Conservation (phyloP, 2,329 filamentous ascomycete genomes). For the Juglanconis oblonga region DNA sequence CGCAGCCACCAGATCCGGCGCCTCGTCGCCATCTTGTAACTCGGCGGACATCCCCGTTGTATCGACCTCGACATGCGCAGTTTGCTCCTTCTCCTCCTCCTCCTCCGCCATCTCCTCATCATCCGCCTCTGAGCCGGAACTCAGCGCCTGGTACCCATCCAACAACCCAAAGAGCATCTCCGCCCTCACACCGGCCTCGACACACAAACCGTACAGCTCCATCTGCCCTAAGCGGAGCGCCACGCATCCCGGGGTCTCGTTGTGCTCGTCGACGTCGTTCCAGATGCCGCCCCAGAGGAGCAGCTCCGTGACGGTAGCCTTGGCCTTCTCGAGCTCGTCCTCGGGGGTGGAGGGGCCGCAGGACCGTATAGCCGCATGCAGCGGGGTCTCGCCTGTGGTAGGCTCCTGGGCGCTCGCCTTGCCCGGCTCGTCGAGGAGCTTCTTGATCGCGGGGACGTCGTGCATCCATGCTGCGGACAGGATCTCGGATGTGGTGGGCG, state of each 20-base stretch:
- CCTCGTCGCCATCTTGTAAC: constrained; percentile 30
- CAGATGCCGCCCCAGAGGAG: constrained; percentile 90
- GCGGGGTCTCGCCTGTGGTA: constrained; percentile 78
- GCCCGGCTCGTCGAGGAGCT: constrained; percentile 62
- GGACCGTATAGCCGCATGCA: constrained; percentile 86
- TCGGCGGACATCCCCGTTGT: constrained; percentile 18
- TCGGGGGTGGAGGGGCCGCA: constrained; percentile 47
- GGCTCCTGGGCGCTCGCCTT: constrained; percentile 77
- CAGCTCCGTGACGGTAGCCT: constrained; percentile 69
- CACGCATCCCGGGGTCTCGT: constrained; percentile 90
- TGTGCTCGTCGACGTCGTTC: constrained; percentile 86
- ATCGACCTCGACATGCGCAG: constrained; percentile 8
- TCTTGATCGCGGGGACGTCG: constrained; percentile 64
- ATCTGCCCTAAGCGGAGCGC: constrained; percentile 67
- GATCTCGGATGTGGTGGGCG: constrained; percentile 47
- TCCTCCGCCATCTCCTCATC: constrained; percentile 38
- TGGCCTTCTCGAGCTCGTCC: constrained; percentile 52
- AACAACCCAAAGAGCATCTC: constrained; percentile 82
- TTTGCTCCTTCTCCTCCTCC: constrained; percentile 11
- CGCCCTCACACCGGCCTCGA: constrained; percentile 86
- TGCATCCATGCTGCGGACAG: constrained; percentile 55
- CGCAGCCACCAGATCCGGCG: constrained; percentile 27
- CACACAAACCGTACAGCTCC: constrained; percentile 75
- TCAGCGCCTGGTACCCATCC: constrained; percentile 75
- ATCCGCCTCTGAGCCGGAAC: constrained; percentile 49